Evolutionary conservation across 2,329 filamentous ascomycete species (phyloP).

Genomic region (Purpureocillium lavendulum): DNA sequence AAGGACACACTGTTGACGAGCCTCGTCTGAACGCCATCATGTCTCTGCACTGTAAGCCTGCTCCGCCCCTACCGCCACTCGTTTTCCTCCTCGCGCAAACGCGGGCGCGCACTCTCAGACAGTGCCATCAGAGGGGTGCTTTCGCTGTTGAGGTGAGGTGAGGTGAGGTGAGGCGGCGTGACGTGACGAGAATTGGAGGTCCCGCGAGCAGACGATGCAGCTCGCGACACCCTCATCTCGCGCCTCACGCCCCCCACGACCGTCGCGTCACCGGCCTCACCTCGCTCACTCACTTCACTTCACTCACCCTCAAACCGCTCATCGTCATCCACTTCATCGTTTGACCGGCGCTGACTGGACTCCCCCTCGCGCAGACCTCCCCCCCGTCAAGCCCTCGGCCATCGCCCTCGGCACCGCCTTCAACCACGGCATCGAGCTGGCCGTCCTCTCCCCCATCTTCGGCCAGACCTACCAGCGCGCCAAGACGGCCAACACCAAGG

Average conservation of each 20-base stretch:
- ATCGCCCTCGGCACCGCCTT: constrained; percentile 94
- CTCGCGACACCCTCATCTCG: too few relatives aligned
- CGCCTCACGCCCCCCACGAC: too few relatives aligned
- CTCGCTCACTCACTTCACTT: background rate
- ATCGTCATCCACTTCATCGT: background rate
- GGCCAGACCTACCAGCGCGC: constrained; percentile 91
- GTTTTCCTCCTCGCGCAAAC: too few relatives aligned
- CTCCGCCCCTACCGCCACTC: too few relatives aligned
- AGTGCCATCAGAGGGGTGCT: too few relatives aligned
- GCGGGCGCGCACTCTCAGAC: too few relatives aligned
- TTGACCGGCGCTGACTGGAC: too few relatives aligned
- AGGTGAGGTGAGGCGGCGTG: too few relatives aligned
- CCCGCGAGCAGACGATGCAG: too few relatives aligned
- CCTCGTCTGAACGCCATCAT: constrained; percentile 28
- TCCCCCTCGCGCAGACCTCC: constrained; percentile 36
- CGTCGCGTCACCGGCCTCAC: too few relatives aligned
- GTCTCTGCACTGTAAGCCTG: constrained; percentile 51
- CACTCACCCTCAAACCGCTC: background rate
- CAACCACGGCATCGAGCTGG: constrained; percentile 86
- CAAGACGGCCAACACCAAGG: constrained; percentile 85
- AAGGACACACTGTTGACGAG: constrained; percentile 2
- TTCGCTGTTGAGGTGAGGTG: too few relatives aligned
- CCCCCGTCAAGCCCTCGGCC: constrained; percentile 90
- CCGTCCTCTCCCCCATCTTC: constrained; percentile 81
- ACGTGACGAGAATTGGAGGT: too few relatives aligned